Conservation (phyloP, 345 rosid species). For the Cardiospermum halicacabum region DNA sequence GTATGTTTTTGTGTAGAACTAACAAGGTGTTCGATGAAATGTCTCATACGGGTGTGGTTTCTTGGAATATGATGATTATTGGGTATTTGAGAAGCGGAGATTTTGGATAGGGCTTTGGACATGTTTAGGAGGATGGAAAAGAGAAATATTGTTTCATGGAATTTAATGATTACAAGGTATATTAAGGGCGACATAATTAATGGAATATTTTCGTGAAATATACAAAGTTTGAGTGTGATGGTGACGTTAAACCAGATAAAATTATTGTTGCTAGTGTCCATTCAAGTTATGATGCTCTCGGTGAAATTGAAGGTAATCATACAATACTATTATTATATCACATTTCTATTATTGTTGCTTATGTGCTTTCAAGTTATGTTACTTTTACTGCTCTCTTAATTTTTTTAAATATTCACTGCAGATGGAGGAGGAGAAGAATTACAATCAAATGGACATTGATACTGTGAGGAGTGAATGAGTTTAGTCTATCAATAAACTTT, state of each 20-base stretch:
- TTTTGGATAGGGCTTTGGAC: constrained; percentile 36
- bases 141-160: constrained; percentile 46
- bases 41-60: constrained; percentile 41
- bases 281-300: constrained; percentile 60
- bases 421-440: too few relatives aligned
- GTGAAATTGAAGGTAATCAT: constrained; percentile 49
- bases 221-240: constrained; percentile 24
- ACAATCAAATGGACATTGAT: too few relatives aligned
- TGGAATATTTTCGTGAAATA: constrained; percentile 47
- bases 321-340: too few relatives aligned
- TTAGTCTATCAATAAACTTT: too few relatives aligned
- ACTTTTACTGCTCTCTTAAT: too few relatives aligned
- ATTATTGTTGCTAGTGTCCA: constrained; percentile 46
- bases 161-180: constrained; percentile 53
- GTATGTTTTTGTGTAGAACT: constrained; percentile 25
- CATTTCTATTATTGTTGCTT: too few relatives aligned
- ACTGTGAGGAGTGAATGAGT: too few relatives aligned
- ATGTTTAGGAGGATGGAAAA: constrained; percentile 36
- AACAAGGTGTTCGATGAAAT: constrained; percentile 57
- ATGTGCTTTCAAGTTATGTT: too few relatives aligned
- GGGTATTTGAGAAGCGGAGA: constrained; percentile 47
- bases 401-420: too few relatives aligned
- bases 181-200: constrained; percentile 47
- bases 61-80: constrained; percentile 51
- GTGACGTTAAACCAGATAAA: constrained; percentile 40